These are phyloP conservation scores for Annulohypoxylon nitens DNA, from an alignment of 495 filamentous ascomycete genomes.

Conservation along the genomic window DNA sequence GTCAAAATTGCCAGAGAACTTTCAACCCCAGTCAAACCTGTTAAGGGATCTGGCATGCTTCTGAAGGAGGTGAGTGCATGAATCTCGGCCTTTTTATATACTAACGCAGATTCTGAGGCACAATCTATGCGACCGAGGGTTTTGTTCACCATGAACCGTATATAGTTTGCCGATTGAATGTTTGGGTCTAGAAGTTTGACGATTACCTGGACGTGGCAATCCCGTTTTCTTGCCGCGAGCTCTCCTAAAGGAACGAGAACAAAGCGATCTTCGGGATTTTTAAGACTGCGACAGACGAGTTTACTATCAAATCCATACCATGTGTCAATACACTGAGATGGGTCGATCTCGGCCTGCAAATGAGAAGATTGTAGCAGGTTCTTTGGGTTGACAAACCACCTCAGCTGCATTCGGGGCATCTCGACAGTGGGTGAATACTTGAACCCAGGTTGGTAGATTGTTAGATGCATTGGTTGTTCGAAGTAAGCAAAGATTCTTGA, in stretches of 20 bases:
- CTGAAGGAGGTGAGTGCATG: slow-evolving; percentile 70
- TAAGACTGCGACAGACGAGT: slow-evolving; percentile 56
- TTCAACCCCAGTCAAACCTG: slow-evolving; percentile 69
- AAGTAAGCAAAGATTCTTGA: slow-evolving; percentile 55
- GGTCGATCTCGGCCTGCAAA: slow-evolving; percentile 61
- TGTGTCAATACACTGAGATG: slow-evolving; percentile 61
- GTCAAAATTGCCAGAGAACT: slow-evolving; percentile 64
- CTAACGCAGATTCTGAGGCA: slow-evolving; percentile 59
- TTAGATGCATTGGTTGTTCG: slow-evolving; percentile 50
- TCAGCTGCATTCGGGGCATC: slow-evolving; percentile 56
- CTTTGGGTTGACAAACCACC: slow-evolving; percentile 52
- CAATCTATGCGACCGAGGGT: slow-evolving; percentile 61
- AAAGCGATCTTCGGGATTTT: slow-evolving; percentile 50
- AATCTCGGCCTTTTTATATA: slow-evolving; percentile 66
- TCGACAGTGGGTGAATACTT: slow-evolving; percentile 50
- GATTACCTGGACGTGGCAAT: slow-evolving; percentile 49
- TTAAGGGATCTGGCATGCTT: slow-evolving; percentile 68
- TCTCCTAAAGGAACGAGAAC: slow-evolving; percentile 53
- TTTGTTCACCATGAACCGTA: slow-evolving; percentile 61
- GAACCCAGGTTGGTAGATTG: slow-evolving; percentile 49
- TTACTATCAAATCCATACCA: slow-evolving; percentile 63
- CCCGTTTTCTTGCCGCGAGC: slow-evolving; percentile 26
- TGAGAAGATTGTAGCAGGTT: slow-evolving; percentile 57
- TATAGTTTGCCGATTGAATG: slow-evolving; percentile 45
- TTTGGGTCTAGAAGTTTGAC: background rate